A percentile compares a stretch with the other conserved stretches of the same genome.
These are phyloP conservation scores for Acanthamoeba rhysodes DNA, from an alignment of 208 protist species.

Conservation along the genomic window DNA sequence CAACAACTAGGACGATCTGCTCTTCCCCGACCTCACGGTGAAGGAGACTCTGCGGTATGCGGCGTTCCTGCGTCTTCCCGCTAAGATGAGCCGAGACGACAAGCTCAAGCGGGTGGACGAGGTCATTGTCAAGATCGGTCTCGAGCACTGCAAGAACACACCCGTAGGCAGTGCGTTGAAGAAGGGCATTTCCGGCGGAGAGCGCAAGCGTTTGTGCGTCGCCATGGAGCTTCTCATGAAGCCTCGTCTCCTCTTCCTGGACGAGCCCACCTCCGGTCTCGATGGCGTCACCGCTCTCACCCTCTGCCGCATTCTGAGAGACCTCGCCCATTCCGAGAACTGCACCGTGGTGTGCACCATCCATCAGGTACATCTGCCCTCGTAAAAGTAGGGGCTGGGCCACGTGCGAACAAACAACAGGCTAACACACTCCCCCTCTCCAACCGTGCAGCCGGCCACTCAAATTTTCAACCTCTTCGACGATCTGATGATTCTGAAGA, in stretches of 20 bases:
- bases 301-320: slow-evolving; percentile 51
- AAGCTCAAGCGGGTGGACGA: slow-evolving; percentile 66
- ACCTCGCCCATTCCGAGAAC: slow-evolving; percentile 49
- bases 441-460: slow-evolving; percentile 69
- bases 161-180: slow-evolving; percentile 63
- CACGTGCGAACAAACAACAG: not conserved
- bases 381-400: too few relatives aligned
- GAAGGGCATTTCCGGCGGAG: slow-evolving; percentile 81
- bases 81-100: slow-evolving; percentile 1
- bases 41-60: slow-evolving; percentile 76
- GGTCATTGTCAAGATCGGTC: slow-evolving; percentile 74
- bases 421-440: not conserved
- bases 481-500: slow-evolving; percentile 73
- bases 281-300: slow-evolving; percentile 44
- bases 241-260: slow-evolving; percentile 76
- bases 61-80: slow-evolving; percentile 70
- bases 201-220: slow-evolving; percentile 81
- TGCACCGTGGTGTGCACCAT: slow-evolving; percentile 78
- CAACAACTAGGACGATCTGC: slow-evolving; percentile 77
- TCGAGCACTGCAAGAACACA: slow-evolving; percentile 64
- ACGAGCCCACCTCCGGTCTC: slow-evolving; percentile 80
- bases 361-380: slow-evolving; percentile 33
- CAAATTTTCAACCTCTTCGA: slow-evolving; percentile 80
- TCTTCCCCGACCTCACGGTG: slow-evolving; percentile 80
- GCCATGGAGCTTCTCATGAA: slow-evolving; percentile 73